Base-by-base conservation (phyloP, 495 filamentous ascomycete species). In the Penicillium subrubescens region DNA sequence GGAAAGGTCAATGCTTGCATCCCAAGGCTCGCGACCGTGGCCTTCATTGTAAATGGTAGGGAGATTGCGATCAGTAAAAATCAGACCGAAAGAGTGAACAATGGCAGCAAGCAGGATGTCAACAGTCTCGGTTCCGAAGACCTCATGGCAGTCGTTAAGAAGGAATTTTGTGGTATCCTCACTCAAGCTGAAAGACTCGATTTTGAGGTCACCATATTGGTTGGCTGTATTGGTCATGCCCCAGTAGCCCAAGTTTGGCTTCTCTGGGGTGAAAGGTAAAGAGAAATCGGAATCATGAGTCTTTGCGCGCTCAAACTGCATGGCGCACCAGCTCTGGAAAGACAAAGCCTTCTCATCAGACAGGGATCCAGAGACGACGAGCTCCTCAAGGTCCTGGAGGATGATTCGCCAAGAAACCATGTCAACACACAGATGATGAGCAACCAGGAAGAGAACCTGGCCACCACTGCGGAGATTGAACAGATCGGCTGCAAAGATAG, bases 351-450 rank as follows among this genome's bases (percentile, higher is more conserved):
- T 77, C 5, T 83, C 77, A 23, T 75, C 73, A 17, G 71, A 69
- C 10, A 78, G 51, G 15, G 75, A 73, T 2, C 79, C 77, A 19
- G 73, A 69, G 6, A 78, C 66, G n/a, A 92, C 72, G 2, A 88
- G 71, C 50, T 89, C 85, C 64, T 90, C 84, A 2, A 92, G 70
- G 58, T 92, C 90, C 33, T 89, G 78, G 17, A 89, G 79, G 35
- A 92, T 83, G 60, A 90, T 80, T 31, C 86, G 80, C 89, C 89
- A 92, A 2, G 90, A 92, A 0, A 89, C 84, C 53, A 90, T 82
- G 68, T 92, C 90, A 57, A 92, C 81, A 21, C 86, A 87, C 0
- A 91, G 77, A 65, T 92, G 90, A 67, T 90, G 87, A n/a, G 84
- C 88, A 0, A 81, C 80, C 25, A 92, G 72, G 71, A 89, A 89